Percentiles rank a stretch among this genome's conserved stretches.
Evolutionary conservation across 352 stramenopile species (phyloP).

Genomic region (Plasmopara viticola): DNA sequence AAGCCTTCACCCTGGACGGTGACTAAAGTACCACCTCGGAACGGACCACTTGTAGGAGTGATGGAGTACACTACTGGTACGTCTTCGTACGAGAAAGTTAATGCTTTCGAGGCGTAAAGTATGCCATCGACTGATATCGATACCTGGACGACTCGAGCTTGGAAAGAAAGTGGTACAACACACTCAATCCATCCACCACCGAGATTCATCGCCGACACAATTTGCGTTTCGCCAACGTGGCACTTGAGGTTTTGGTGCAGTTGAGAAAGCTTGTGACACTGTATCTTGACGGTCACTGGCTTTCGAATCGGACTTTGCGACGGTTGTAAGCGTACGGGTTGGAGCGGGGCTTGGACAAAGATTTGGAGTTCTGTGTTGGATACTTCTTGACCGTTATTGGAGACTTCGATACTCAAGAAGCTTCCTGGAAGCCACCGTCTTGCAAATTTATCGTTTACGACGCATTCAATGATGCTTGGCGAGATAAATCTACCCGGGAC

Average conservation of each 20-base stretch:
- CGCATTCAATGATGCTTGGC: slow-evolving; percentile 21
- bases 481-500: slow-evolving; percentile 28
- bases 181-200: slow-evolving; percentile 34
- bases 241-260: slow-evolving; percentile 30
- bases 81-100: slow-evolving; percentile 38
- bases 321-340: slow-evolving; percentile 17
- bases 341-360: slow-evolving; percentile 28
- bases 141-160: slow-evolving; percentile 9
- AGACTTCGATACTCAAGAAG: slow-evolving; percentile 72
- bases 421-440: slow-evolving; percentile 6
- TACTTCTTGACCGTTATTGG: slow-evolving; percentile 91
- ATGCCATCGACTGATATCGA: slow-evolving; percentile 27
- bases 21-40: slow-evolving; percentile 35
- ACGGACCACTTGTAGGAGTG: slow-evolving; percentile 34
- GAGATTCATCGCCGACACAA: slow-evolving; percentile 20
- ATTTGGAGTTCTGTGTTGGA: slow-evolving; percentile 77
- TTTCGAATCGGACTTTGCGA: slow-evolving; percentile 15
- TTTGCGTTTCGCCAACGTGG: slow-evolving; percentile 28
- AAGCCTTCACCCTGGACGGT: slow-evolving; percentile 33
- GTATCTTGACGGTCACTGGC: slow-evolving; percentile 20
- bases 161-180: slow-evolving; percentile 16
- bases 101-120: slow-evolving; percentile 16
- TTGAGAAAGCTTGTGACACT: slow-evolving; percentile 15
- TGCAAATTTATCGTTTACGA: slow-evolving; percentile 7
- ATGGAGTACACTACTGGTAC: slow-evolving; percentile 34